Evolutionary conservation across 2,329 filamentous ascomycete genomes (phyloP), one percentile per base, ranked within the genome.

Genomic region (Byssothecium circinans): DNA sequence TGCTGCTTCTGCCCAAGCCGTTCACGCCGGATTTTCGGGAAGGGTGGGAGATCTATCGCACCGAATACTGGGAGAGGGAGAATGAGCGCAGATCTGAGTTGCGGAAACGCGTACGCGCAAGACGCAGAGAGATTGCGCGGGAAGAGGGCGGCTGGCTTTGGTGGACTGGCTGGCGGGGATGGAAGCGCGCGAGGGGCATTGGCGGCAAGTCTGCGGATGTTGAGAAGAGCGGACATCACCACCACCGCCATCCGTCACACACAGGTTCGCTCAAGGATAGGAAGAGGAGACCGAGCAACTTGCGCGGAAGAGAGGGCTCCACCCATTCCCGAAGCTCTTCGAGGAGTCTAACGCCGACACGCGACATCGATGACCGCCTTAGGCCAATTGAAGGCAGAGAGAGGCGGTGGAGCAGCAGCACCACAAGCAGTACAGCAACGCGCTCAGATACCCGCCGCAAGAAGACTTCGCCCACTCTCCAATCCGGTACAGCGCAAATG

Each of bases 41-140:
- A 69, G 95, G 96, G 56, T 99, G 94, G 94, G 94, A 99, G 65
- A 79, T 92, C 14, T 99, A 95, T 72, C 82, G 94, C 43, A 85
- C 87, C 27, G 91, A 96, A 51, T 99, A 96, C 73, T 99, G 94
- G 94, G 92, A 96, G 61, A 86, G 86, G 52, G 94, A 99, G 70
- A 99, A 99, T 65, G 90, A 95, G 69, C 85, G 92, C 2, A 84
- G 94, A 11, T 82, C 86, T 2, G 75, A 88, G 47, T 76, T 96
- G 19, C 81, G 89, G 18, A 74, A 79, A 35, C 88, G 88, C 64
- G 75, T 96, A 41, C 82, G 84, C 53, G 80, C 84, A 42, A 81
- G 82, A 25, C 85, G 91, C 59, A 79, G 81, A 15, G 83, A 86
- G 51, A 74, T 89, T 32, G 85, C 86, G 11, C 84, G 82, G 62